These are phyloP conservation scores for Colletotrichum noveboracense DNA, from an alignment of 2,329 filamentous ascomycete species.

Conservation along the genomic window DNA sequence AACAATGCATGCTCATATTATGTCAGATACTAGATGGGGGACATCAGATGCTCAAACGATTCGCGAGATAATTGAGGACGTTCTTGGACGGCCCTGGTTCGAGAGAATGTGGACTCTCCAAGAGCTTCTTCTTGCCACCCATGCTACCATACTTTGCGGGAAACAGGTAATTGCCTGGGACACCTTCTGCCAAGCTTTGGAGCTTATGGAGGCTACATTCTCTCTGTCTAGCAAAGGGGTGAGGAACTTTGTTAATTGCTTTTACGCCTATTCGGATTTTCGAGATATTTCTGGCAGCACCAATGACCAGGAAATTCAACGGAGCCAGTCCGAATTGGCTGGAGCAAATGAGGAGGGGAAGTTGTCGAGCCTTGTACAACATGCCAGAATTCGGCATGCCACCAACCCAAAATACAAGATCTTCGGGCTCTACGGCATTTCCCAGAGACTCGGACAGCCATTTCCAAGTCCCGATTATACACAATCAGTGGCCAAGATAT, in stretches of 20 bases:
- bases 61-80: background rate
- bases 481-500: background rate
- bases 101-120: background rate
- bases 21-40: background rate
- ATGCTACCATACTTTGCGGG: background rate
- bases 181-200: background rate
- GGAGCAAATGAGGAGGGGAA: background rate
- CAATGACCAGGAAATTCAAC: background rate
- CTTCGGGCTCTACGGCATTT: background rate
- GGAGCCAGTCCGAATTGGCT: background rate
- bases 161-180: background rate
- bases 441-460: background rate
- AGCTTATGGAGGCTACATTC: background rate
- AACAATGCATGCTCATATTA: fast-evolving
- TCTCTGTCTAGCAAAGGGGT: background rate
- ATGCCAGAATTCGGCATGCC: background rate
- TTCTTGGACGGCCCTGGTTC: background rate
- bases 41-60: background rate
- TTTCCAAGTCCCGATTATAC: background rate
- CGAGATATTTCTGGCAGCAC: background rate
- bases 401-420: background rate
- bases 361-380: background rate
- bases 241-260: background rate
- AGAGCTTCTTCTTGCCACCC: background rate
- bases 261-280: background rate